A percentile compares a stretch with the other conserved stretches of the same genome.
These are phyloP conservation scores for Physcomitrium patens DNA, from an alignment of 225 moss, liverwort and hornwort species.

Conservation along the genomic window DNA sequence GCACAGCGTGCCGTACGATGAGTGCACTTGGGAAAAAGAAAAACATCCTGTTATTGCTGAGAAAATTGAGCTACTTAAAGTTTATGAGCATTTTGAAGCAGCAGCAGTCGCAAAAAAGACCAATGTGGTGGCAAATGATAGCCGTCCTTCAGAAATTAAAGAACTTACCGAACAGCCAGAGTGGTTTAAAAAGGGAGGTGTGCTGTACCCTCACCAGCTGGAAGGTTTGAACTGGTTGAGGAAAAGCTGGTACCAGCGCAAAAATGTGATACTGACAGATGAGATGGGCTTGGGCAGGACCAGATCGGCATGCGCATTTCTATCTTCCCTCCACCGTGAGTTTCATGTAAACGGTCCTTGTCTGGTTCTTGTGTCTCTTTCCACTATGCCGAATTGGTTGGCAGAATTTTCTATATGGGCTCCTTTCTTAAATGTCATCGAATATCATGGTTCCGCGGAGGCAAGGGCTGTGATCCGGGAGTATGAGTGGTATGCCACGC, in stretches of 20 bases:
- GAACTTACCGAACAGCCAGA: constrained; percentile 73
- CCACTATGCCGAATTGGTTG: constrained; percentile 78
- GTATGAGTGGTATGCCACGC: constrained; percentile 78
- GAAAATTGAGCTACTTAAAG: constrained; percentile 48
- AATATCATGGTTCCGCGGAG: constrained; percentile 84
- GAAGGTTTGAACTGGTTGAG: constrained; percentile 90
- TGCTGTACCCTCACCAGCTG: constrained; percentile 81
- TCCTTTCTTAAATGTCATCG: constrained; percentile 80
- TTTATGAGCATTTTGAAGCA: constrained; percentile 60
- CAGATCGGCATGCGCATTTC: constrained; percentile 72
- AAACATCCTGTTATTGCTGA: constrained; percentile 54
- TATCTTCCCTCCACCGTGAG: constrained; percentile 71
- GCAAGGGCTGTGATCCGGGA: constrained; percentile 79
- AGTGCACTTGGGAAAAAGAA: constrained; percentile 86
- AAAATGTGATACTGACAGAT: constrained; percentile 80
- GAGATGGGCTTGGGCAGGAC: constrained; percentile 87
- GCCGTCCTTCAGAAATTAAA: constrained; percentile 51
- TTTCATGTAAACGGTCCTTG: constrained; percentile 72
- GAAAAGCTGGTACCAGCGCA: constrained; percentile 69
- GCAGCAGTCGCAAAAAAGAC: constrained; percentile 43
- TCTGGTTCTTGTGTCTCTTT: constrained; percentile 73
- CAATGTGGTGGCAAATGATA: constrained; percentile 23
- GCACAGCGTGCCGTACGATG: constrained; percentile 75
- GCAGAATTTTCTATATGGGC: constrained; percentile 84
- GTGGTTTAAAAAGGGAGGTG: constrained; percentile 68